Evolutionary conservation across 768 basidiomycete species (phyloP).

Genomic region (Nidularia sp.): DNA sequence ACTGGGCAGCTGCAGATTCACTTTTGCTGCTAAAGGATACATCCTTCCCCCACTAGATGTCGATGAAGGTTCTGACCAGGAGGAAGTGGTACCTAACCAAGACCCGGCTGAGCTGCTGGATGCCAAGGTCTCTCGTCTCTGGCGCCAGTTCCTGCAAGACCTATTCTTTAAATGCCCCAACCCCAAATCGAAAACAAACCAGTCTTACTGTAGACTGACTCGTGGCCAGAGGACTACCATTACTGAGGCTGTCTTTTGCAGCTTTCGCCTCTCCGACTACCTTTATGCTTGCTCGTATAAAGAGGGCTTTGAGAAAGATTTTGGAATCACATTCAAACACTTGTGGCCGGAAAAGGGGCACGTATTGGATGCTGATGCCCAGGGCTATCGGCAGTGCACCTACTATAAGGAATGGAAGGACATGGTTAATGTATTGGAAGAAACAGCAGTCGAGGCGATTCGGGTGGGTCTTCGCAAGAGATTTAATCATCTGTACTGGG

Average conservation of each 20-base stretch:
- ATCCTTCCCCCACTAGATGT: slow-evolving; percentile 1
- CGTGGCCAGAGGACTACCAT: slow-evolving; percentile 1
- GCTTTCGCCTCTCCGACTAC: slow-evolving; percentile 8
- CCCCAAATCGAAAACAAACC: slow-evolving; percentile 16
- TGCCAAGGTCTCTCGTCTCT: slow-evolving; percentile 6
- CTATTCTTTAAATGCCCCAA: no score
- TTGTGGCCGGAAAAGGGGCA: slow-evolving; percentile 7
- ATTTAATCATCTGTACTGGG: slow-evolving; percentile 12
- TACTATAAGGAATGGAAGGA: slow-evolving; percentile 10
- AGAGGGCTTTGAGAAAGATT: slow-evolving; percentile 3
- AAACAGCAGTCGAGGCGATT: not conserved
- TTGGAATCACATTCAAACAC: slow-evolving; percentile 8
- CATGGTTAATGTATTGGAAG: not conserved
- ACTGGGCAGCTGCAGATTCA: not conserved
- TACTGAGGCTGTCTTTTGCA: slow-evolving; percentile 9
- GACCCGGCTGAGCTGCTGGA: slow-evolving; percentile 6
- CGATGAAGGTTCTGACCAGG: slow-evolving; percentile 8
- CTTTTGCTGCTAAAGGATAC: slow-evolving; percentile 1
- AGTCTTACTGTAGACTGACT: slow-evolving; percentile 11
- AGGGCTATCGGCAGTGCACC: slow-evolving; percentile 8
- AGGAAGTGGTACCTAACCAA: not conserved
- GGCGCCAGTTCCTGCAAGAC: slow-evolving; percentile 18
- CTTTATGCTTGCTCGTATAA: slow-evolving; percentile 11
- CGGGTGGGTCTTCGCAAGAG: slow-evolving; percentile 2
- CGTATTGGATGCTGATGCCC: not conserved